A percentile compares a stretch with the other conserved stretches of the same genome.
Evolutionary conservation across 345 rosid species (phyloP).

Genomic region (Chamaenerion angustifolium): DNA sequence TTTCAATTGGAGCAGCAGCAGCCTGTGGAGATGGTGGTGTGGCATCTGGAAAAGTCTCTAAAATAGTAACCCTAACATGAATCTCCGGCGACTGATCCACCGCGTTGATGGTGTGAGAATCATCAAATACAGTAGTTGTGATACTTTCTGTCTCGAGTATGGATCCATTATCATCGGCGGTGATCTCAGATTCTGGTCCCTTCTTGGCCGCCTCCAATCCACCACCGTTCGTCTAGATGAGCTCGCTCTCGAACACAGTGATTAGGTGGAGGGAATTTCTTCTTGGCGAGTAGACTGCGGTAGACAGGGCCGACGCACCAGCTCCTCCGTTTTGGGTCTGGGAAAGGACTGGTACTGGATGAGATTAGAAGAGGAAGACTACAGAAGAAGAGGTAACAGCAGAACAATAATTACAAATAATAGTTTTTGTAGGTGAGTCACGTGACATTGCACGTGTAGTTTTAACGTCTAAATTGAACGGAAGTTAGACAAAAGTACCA

Average conservation of each 20-base stretch:
- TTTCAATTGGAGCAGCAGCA: constrained; percentile 2
- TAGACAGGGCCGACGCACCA: too few relatives aligned
- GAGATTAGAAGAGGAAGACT: too few relatives aligned
- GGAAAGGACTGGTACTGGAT: too few relatives aligned
- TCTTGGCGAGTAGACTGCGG: too few relatives aligned
- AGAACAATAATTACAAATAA: too few relatives aligned
- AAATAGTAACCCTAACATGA: constrained; percentile 15
- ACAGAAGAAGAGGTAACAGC: too few relatives aligned
- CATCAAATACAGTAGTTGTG: constrained; percentile 51
- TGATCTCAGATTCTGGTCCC: constrained; percentile 25
- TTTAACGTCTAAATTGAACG: too few relatives aligned
- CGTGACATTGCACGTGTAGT: too few relatives aligned
- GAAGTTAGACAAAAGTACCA: too few relatives aligned
- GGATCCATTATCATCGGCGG: constrained; percentile 53
- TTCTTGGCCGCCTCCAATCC: constrained; percentile 16
- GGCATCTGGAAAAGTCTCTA: constrained; percentile 36
- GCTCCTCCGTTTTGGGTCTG: too few relatives aligned
- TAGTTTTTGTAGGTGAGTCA: too few relatives aligned
- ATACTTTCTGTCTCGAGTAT: constrained; percentile 62
- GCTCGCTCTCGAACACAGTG: constrained; percentile 18
- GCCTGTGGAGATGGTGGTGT: constrained; percentile 25
- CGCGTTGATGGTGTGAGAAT: constrained; percentile 21
- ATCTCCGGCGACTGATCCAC: constrained; percentile 59
- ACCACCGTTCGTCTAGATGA: constrained; percentile 5
- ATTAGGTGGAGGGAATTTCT: too few relatives aligned